Base-by-base conservation (phyloP, 1,284 basidiomycete species). In the Salmacisia buchloeana region DNA sequence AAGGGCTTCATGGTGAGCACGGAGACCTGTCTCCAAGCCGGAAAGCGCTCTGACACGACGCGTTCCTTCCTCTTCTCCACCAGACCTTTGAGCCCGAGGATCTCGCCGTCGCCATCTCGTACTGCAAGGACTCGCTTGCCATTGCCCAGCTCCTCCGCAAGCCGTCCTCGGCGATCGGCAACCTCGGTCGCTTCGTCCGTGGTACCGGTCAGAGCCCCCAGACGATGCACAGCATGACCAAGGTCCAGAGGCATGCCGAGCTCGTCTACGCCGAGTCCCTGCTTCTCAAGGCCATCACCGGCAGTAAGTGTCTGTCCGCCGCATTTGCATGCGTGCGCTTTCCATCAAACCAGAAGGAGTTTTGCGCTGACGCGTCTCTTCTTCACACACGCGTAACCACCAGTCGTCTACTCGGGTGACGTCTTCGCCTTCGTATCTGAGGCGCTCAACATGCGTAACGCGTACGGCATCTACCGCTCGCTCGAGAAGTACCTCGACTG, bases 1-100 rank as follows among this genome's bases (percentile, higher is more conserved):
- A 79, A 79, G 63, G 76, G 71, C n/a, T 73, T 79, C 66, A 79
- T 79, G 77, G 61, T 62, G 54, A 57, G n/a, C n/a, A n/a, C n/a
- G n/a, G n/a, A n/a, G n/a, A n/a, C n/a, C n/a, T n/a, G 60, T 62
- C 21, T 6, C 34, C 7, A 34, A n/a, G n/a, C n/a, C n/a, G n/a
- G n/a, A n/a, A 15, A 41, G 46, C 23, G 46, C n/a, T 9, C 46
- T 60, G 18, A 45, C n/a, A 10, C 18, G 31, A 59, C 25, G 39
- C 58, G 15, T 34, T 18, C 9, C 21, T 60, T 49, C 39, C 18
- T 45, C 58, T 41, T 4, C 31, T 4, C 33, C 29, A 15, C 6
- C 49, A 62, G 61, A 79, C 77, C 1, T 79, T 78, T 57, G 76
- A 79, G 59, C 77, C 74, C 13, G 66, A 69, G 23, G 76, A 79